Percentiles rank a stretch among this genome's conserved stretches.
phyloP scores from a whole-genome alignment of 805 yeast genomes.

The Candida ficus region DNA sequence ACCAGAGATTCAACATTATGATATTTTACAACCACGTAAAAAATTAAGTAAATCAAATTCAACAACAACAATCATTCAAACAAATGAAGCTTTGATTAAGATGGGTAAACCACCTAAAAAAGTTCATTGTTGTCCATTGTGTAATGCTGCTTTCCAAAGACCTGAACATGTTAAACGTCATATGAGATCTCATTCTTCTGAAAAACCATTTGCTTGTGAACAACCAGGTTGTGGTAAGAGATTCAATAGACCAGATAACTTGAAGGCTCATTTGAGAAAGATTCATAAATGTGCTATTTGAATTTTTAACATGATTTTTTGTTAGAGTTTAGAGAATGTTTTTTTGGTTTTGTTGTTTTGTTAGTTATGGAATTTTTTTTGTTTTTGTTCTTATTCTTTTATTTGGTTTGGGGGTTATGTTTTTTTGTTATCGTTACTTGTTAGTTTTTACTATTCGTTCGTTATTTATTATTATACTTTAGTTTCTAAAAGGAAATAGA shows the following conservation, averaged over 20 bases:
- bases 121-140: conserved; percentile 58
- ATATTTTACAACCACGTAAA: conserved; percentile 21
- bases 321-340: neutral
- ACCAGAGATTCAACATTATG: conserved; percentile 22
- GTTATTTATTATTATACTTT: neutral
- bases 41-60: conserved; percentile 18
- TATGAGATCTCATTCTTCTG: conserved; percentile 69
- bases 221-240: conserved; percentile 59
- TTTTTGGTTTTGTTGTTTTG: neutral
- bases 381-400: too few species aligned
- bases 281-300: conserved; percentile 63
- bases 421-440: neutral
- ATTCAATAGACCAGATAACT: conserved; percentile 73
- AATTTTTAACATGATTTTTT: conserved; percentile 8
- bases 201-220: conserved; percentile 68
- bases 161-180: conserved; percentile 75
- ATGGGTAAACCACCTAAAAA: conserved; percentile 39
- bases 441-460: too few species aligned
- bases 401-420: neutral
- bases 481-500: too few species aligned
- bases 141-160: conserved; percentile 59
- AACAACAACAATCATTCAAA: conserved; percentile 14
- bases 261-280: conserved; percentile 70
- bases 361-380: too few species aligned
- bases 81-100: conserved; percentile 13